Evolutionary conservation across 371 early-diverging fungal species (phyloP).

Genomic region (Mucor racemosus): DNA sequence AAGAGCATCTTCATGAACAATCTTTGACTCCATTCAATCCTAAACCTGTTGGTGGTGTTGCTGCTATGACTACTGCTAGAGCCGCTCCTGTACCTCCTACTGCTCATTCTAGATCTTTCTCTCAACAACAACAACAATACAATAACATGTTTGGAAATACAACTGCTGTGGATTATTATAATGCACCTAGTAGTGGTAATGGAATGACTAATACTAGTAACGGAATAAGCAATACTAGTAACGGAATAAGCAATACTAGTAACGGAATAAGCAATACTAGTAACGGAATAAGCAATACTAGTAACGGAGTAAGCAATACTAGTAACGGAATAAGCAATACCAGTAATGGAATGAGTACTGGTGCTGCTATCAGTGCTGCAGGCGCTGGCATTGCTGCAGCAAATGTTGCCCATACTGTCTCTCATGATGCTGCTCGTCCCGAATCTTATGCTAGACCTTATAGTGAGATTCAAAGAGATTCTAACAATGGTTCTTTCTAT

Average conservation of each 20-base stretch:
- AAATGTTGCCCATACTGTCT: background rate
- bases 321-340: too few species aligned
- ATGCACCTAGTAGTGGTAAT: background rate
- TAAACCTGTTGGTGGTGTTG: background rate
- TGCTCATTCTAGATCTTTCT: background rate
- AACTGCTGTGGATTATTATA: background rate
- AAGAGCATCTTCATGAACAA: conserved; percentile 23
- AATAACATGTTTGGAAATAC: background rate
- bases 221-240: too few species aligned
- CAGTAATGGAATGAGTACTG: background rate
- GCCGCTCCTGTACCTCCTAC: conserved; percentile 15
- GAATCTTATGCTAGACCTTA: conserved; percentile 24
- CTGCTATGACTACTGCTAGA: conserved; percentile 11
- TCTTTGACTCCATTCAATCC: conserved; percentile 5
- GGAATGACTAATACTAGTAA: too few species aligned
- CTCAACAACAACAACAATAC: conserved; percentile 1
- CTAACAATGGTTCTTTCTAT: background rate
- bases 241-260: too few species aligned
- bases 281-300: too few species aligned
- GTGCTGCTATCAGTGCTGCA: background rate
- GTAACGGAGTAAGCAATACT: too few species aligned
- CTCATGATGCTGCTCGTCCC: conserved; percentile 15
- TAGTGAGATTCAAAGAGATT: conserved; percentile 26
- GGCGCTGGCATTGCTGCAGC: background rate
- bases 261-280: too few species aligned